Evolutionary conservation across 202 grass and related monocot genomes (phyloP).

Genomic region (Zizania palustris): DNA sequence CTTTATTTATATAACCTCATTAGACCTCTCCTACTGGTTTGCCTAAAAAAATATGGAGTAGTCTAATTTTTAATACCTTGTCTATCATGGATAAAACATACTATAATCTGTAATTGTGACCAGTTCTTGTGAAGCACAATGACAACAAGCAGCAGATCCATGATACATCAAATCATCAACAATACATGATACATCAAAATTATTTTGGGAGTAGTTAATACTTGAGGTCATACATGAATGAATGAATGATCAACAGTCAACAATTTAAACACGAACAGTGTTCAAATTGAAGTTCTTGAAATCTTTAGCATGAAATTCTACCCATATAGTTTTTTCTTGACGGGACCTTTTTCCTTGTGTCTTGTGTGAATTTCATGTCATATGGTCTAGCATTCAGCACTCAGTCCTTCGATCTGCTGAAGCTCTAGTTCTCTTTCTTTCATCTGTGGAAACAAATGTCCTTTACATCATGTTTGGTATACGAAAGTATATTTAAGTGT

Average conservation of each 20-base stretch:
- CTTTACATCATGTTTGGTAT: not conserved
- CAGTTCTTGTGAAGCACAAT: not conserved
- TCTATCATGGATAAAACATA: not conserved
- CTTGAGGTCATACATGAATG: not conserved
- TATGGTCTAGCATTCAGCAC: constrained; percentile 1
- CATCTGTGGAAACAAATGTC: not conserved
- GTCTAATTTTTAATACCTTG: not conserved
- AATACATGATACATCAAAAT: not conserved
- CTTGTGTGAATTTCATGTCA: not conserved
- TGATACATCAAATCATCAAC: not conserved
- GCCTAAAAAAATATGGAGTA: not conserved
- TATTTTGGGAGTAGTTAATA: not conserved
- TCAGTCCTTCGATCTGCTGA: not conserved
- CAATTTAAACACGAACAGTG: not conserved
- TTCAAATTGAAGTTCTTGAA: not conserved
- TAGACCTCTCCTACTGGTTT: no score
- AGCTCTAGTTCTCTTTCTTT: not conserved
- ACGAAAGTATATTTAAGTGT: not conserved
- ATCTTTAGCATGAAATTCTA: not conserved
- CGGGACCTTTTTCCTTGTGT: not conserved
- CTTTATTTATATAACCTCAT: no score
- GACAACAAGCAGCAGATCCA: not conserved
- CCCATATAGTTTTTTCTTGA: not conserved
- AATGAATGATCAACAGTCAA: not conserved
- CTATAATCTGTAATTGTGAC: not conserved